These are phyloP conservation scores for Mucor irregularis DNA, from an alignment of 371 early-diverging fungal species.

Conservation along the genomic window DNA sequence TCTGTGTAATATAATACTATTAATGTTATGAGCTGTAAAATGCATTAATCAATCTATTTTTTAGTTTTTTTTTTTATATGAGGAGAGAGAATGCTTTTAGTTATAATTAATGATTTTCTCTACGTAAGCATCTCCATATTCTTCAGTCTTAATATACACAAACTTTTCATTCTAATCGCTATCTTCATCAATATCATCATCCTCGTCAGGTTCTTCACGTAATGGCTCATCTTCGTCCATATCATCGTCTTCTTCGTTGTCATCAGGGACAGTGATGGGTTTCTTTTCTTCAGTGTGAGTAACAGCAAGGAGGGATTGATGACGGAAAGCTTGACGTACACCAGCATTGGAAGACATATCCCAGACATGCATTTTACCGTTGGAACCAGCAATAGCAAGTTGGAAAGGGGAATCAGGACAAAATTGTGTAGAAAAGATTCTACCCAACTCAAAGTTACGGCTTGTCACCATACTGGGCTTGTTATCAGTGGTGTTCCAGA, in stretches of 20 bases:
- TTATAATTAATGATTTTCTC: too few species aligned
- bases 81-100: too few species aligned
- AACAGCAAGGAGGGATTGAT: conserved; percentile 29
- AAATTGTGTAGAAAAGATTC: conserved; percentile 84
- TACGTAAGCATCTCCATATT: too few species aligned
- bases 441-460: conserved; percentile 83
- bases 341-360: conserved; percentile 86
- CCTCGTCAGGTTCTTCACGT: conserved; percentile 20
- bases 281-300: conserved; percentile 36
- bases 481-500: conserved; percentile 84
- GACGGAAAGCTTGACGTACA: conserved; percentile 70
- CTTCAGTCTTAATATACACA: too few species aligned
- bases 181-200: conserved; percentile 32
- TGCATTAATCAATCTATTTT: too few species aligned
- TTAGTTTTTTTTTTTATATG: too few species aligned
- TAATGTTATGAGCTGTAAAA: too few species aligned
- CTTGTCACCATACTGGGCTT: conserved; percentile 78
- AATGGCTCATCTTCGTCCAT: conserved; percentile 47
- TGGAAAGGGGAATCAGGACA: conserved; percentile 86
- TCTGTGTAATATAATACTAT: too few species aligned
- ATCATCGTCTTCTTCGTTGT: conserved; percentile 56
- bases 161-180: conserved; percentile 14
- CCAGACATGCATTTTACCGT: conserved; percentile 89
- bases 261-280: conserved; percentile 42
- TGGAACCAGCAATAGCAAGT: conserved; percentile 85